A percentile compares a stretch with the other conserved stretches of the same genome.
Conservation (phyloP, 164 flowering plant species). For the Chimonanthus praecox region DNA sequence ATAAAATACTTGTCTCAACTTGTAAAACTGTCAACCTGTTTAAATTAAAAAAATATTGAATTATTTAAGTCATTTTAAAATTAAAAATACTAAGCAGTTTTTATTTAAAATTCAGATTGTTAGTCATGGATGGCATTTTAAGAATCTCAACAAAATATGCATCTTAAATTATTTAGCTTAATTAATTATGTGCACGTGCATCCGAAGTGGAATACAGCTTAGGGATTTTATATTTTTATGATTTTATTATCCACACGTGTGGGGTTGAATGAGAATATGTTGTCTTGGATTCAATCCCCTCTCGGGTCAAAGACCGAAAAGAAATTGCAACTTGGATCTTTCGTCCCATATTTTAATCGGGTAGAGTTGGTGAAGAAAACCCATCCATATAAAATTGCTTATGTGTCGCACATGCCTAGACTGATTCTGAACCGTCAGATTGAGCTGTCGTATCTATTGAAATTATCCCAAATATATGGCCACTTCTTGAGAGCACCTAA, state of each 20-base stretch:
- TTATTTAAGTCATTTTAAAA: too few species aligned
- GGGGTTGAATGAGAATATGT: constrained; percentile 9
- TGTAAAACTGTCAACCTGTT: too few species aligned
- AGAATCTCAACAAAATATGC: too few species aligned
- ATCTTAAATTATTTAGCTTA: too few species aligned
- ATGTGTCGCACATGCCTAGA: neutral
- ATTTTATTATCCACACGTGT: constrained; percentile 23
- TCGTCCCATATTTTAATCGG: neutral
- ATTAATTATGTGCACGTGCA: constrained; percentile 19
- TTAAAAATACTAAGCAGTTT: too few species aligned
- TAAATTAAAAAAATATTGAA: too few species aligned
- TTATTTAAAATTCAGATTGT: too few species aligned
- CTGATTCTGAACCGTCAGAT: constrained; percentile 1
- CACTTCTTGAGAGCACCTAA: neutral
- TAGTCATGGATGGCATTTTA: too few species aligned
- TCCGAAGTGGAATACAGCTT: constrained; percentile 21
- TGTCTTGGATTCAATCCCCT: constrained; percentile 16
- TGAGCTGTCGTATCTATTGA: neutral
- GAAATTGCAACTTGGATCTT: constrained; percentile 11
- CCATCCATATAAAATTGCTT: neutral
- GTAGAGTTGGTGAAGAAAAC: neutral
- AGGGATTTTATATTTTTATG: too few species aligned
- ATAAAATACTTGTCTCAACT: too few species aligned
- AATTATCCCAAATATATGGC: neutral
- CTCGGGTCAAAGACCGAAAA: constrained; percentile 22